These are phyloP conservation scores for Torulaspora quercuum DNA, from an alignment of 805 yeast genomes.

Conservation along the genomic window DNA sequence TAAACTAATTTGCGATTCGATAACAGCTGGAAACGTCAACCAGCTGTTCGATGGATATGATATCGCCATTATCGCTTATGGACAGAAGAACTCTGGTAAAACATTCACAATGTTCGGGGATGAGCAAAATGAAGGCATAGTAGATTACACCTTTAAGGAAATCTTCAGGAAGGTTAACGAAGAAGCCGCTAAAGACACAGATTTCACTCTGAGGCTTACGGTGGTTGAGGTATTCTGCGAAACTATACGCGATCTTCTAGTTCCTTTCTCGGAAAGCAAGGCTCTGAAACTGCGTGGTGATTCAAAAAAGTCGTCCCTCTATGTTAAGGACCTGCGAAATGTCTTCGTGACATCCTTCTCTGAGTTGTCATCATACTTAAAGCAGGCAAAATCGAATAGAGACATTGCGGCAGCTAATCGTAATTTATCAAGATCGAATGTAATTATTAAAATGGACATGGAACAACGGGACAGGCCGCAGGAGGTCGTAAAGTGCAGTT, in stretches of 20 bases:
- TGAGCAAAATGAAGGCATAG: constrained; percentile 53
- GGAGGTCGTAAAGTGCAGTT: constrained; percentile 40
- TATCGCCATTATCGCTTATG: constrained; percentile 74
- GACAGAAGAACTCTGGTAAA: constrained; percentile 77
- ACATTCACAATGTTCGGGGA: constrained; percentile 74
- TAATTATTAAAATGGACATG: constrained; percentile 66
- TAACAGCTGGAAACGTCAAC: constrained; percentile 8
- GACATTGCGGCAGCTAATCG: constrained; percentile 61
- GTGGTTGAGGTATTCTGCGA: constrained; percentile 84
- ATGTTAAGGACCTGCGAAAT: constrained; percentile 68
- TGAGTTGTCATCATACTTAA: constrained; percentile 57
- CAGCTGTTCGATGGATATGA: constrained; percentile 54
- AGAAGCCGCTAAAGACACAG: constrained; percentile 44
- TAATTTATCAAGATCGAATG: constrained; percentile 76
- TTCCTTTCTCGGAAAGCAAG: constrained; percentile 34
- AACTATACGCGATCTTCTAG: constrained; percentile 64
- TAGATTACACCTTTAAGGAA: constrained; percentile 67
- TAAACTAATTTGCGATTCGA: constrained; percentile 14
- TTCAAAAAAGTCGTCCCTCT: constrained; percentile 30
- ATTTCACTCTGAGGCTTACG: constrained; percentile 64
- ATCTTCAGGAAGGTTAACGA: constrained; percentile 54
- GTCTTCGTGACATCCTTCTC: constrained; percentile 54
- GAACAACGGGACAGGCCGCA: constrained; percentile 53
- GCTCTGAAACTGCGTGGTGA: constrained; percentile 38
- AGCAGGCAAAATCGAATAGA: constrained; percentile 55